Percentiles rank a stretch among this genome's conserved stretches.
Evolutionary conservation across 306 rosid species (phyloP).

Genomic region (Castanopsis chinensis): DNA sequence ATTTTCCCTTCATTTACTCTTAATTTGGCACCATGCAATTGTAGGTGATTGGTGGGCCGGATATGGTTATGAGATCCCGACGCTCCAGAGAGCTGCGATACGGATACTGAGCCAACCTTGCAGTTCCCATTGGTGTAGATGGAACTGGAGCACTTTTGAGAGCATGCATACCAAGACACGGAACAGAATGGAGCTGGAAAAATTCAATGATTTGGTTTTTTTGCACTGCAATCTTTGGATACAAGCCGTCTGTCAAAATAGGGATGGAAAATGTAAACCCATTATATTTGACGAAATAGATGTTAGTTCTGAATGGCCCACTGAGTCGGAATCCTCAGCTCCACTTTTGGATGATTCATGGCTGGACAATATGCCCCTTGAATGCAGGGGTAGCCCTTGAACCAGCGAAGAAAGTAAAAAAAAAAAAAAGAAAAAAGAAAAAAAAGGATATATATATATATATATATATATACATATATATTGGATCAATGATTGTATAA

Average conservation of each 20-base stretch:
- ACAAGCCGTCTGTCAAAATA: conserved; percentile 34
- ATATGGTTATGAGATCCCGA: conserved; percentile 69
- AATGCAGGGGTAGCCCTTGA: conserved; percentile 39
- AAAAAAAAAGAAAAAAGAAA: background rate
- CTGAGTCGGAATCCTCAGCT: conserved; percentile 49
- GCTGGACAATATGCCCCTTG: conserved; percentile 52
- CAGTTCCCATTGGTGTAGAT: conserved; percentile 62
- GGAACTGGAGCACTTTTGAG: conserved; percentile 64
- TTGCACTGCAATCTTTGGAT: conserved; percentile 74
- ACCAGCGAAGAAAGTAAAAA: background rate
- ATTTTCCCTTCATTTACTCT: background rate
- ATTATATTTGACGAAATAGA: conserved; percentile 57
- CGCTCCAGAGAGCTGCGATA: conserved; percentile 61
- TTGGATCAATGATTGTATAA: background rate
- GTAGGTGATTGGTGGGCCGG: conserved; percentile 80
- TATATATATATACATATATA: no score
- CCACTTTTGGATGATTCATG: conserved; percentile 65
- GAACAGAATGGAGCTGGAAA: conserved; percentile 42
- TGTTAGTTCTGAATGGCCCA: conserved; percentile 62
- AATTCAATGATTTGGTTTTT: conserved; percentile 53
- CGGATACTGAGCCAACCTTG: conserved; percentile 71
- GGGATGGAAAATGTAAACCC: conserved; percentile 43
- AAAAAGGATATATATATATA: no score
- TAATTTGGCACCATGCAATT: conserved; percentile 15
- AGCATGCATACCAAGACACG: conserved; percentile 47